Base-by-base conservation (phyloP, 352 stramenopile species). In the Phytophthora pisi region DNA sequence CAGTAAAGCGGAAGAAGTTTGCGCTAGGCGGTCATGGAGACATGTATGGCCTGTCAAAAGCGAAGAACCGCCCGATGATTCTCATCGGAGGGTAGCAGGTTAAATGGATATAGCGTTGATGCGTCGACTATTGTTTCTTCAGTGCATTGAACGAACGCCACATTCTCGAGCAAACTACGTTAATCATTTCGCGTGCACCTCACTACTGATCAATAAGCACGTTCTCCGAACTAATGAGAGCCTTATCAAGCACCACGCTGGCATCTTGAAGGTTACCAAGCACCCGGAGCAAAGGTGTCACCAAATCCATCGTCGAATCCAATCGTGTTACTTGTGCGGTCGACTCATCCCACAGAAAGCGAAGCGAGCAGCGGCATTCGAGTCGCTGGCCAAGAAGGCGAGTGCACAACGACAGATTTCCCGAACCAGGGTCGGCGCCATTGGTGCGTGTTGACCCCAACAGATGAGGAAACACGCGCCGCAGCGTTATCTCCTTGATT, bases 51-150 rank as follows among this genome's bases (percentile, higher is more conserved):
- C 93, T 97, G 66, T 95, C 96, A 34, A 95, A 90, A 36, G 79
- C 82, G 15, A 91, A 97, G 70, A 99, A 99, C 82, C 86, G 97
- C 20, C 96, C 97, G 24, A 99, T 99, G 97, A 98, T 98, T 57
- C 81, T 98, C 51, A 99, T 99, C 77, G 97, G 97, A 43, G 97
- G 97, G 40, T 99, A 85, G 70, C 52, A 4, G 31, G 55, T 42
- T 26, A 18, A 59, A 49, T 30, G 34, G 34, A 3, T 42, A 7
- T 15, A 15, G 4, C 34, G 11, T 42, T 11, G 9, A 42, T 42
- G 34, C 26, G 26, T 30, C 26, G 26, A 30, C 7, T 30, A 30
- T 30, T 6, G 26, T 30, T 30, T 30, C 26, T 30, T 30, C 26
- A 30, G 26, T 30, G 26, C 6, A 30, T 30, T 20, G 20, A 20